A percentile compares a stretch with the other conserved stretches of the same genome.
Evolutionary conservation across 257 asterid genomes (phyloP).

Genomic region (Thymus quinquecostatus): DNA sequence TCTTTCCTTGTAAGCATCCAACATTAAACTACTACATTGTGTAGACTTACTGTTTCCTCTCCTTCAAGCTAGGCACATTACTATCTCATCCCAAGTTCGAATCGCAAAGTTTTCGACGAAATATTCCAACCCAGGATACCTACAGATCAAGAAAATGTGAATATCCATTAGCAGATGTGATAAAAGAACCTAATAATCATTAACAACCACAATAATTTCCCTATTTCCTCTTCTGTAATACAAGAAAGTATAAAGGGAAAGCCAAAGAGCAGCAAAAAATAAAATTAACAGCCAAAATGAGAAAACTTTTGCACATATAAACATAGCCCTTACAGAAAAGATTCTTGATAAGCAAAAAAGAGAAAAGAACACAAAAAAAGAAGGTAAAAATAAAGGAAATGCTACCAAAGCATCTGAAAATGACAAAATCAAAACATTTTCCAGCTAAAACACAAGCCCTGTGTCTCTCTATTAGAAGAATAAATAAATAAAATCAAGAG

Average conservation of each 20-base stretch:
- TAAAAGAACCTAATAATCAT: background rate
- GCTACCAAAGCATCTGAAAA: background rate
- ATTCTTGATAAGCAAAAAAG: background rate
- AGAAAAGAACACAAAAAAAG: background rate
- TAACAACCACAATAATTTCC: background rate
- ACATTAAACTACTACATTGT: background rate
- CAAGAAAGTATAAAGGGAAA: background rate
- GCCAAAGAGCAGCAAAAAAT: background rate
- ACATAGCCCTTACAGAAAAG: background rate
- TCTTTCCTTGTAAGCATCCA: background rate
- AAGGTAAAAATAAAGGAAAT: background rate
- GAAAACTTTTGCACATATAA: background rate
- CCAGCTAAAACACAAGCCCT: background rate
- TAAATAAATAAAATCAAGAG: background rate
- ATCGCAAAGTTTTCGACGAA: background rate
- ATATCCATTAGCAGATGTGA: background rate
- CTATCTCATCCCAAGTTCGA: background rate
- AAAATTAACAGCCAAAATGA: background rate
- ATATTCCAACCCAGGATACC: background rate
- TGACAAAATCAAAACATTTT: background rate
- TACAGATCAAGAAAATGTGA: background rate
- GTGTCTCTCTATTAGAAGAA: background rate
- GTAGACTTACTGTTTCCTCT: conserved; percentile 21
- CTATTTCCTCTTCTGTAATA: background rate
- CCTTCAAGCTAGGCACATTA: background rate